Percentiles rank a stretch among this genome's conserved stretches.
Conservation (phyloP, 805 yeast genomes). For the Wickerhamiella domercqiae region DNA sequence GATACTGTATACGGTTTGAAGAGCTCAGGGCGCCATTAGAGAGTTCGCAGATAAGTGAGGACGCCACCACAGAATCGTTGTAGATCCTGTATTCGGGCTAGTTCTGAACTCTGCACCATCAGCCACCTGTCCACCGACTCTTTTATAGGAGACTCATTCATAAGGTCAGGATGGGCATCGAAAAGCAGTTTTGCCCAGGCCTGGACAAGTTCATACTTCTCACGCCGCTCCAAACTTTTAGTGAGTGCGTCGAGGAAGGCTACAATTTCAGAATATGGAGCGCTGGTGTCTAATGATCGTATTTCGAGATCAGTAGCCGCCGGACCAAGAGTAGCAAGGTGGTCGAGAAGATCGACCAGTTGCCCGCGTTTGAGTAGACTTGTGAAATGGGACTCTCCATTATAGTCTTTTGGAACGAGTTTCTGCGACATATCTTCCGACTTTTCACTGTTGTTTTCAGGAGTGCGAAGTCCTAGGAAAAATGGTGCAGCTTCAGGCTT, state of each 20-base stretch:
- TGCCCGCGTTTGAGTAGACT: slow-evolving; percentile 17
- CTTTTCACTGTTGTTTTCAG: slow-evolving; percentile 9
- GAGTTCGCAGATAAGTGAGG: slow-evolving; percentile 35
- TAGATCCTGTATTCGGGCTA: slow-evolving; percentile 44
- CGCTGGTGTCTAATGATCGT: slow-evolving; percentile 43
- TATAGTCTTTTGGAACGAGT: not conserved
- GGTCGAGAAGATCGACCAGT: slow-evolving; percentile 36
- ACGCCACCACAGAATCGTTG: slow-evolving; percentile 75
- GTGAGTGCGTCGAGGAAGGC: slow-evolving; percentile 54
- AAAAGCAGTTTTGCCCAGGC: slow-evolving; percentile 66
- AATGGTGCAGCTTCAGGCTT: slow-evolving; percentile 71
- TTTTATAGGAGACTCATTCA: slow-evolving; percentile 30
- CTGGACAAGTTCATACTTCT: slow-evolving; percentile 61
- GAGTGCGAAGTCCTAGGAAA: slow-evolving; percentile 37
- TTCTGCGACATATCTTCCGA: not conserved
- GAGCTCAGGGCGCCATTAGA: too few species aligned
- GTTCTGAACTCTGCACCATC: slow-evolving; percentile 26
- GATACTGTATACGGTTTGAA: too few species aligned
- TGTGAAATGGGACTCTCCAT: slow-evolving; percentile 8
- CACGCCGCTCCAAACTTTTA: slow-evolving; percentile 39
- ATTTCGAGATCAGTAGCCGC: slow-evolving; percentile 73
- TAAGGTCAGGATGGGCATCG: slow-evolving; percentile 68
- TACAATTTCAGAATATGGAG: slow-evolving; percentile 51
- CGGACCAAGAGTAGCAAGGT: slow-evolving; percentile 51
- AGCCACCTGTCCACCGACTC: slow-evolving; percentile 38